A percentile compares a stretch with the other conserved stretches of the same genome.
Evolutionary conservation across 2,329 filamentous ascomycete species (phyloP).

Genomic region (Aspergillus chevalieri): DNA sequence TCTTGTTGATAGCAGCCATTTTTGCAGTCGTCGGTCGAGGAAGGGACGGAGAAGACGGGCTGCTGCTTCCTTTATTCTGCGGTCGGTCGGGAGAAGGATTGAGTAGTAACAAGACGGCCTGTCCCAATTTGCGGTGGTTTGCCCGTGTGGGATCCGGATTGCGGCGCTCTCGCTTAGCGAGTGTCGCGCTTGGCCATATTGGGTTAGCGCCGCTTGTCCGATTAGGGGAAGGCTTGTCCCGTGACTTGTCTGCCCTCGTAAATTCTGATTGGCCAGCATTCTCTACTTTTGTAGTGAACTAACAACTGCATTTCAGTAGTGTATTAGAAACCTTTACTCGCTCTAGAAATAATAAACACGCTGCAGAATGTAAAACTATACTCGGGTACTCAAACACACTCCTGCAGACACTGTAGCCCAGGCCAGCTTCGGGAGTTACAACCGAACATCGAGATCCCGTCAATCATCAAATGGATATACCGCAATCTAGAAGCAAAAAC

Average conservation of each 20-base stretch:
- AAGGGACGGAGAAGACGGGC: conserved; percentile 28
- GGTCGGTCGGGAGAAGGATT: conserved; percentile 19
- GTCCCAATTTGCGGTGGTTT: conserved; percentile 9
- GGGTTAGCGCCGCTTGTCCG: conserved; percentile 12
- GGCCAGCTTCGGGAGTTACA: neutral
- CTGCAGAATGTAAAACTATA: neutral
- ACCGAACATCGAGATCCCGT: neutral
- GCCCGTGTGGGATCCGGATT: conserved; percentile 22
- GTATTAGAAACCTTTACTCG: neutral
- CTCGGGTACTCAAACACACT: neutral
- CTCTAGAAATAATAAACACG: conserved; percentile 2
- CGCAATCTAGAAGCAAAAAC: neutral
- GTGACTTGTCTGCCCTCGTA: conserved; percentile 23
- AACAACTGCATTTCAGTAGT: neutral
- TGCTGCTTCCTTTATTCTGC: conserved; percentile 27
- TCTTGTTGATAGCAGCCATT: conserved; percentile 91
- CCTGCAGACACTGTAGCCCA: neutral
- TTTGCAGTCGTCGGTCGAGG: conserved; percentile 41
- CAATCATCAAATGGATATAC: neutral
- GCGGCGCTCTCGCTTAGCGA: conserved; percentile 30
- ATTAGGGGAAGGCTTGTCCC: conserved; percentile 23
- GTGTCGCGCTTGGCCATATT: conserved; percentile 12
- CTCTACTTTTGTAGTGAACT: neutral
- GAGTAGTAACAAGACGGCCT: no score
- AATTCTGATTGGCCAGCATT: neutral